Evolutionary conservation across 1,284 basidiomycete species (phyloP).

Genomic region (Ceratobasidium papillatum): DNA sequence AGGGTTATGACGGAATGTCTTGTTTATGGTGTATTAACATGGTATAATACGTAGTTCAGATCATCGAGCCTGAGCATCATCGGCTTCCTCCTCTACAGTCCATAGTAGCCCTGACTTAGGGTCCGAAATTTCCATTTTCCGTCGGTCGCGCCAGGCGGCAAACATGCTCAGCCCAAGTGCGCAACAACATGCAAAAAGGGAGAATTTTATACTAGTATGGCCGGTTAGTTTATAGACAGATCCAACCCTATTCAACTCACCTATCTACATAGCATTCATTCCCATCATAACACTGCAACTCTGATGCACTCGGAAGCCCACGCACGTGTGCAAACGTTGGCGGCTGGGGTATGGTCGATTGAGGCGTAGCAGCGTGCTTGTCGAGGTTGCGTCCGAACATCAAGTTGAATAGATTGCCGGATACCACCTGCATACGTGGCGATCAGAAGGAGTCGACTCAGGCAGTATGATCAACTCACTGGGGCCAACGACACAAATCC

Average conservation of each 20-base stretch:
- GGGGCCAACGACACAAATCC: constrained; percentile 82
- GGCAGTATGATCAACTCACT: constrained; percentile 51
- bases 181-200: constrained; percentile 33
- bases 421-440: constrained; percentile 53
- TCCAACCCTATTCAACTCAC: neutral
- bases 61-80: neutral
- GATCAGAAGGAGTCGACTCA: neutral
- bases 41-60: neutral
- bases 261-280: constrained; percentile 44
- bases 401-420: constrained; percentile 85
- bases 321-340: neutral
- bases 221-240: neutral
- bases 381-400: constrained; percentile 84
- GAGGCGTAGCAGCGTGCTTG: constrained; percentile 60
- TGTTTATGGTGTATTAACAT: neutral
- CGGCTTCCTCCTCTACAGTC: constrained; percentile 31
- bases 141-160: constrained; percentile 42
- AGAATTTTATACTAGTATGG: constrained; percentile 34
- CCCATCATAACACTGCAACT: constrained; percentile 43
- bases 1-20: neutral
- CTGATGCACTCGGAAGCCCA: constrained; percentile 31
- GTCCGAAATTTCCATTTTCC: neutral
- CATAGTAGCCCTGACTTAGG: constrained; percentile 25
- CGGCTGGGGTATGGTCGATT: neutral
- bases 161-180: constrained; percentile 41